Conservation (phyloP, 148 eudicot species). For the Fagopyrum esculentum region DNA sequence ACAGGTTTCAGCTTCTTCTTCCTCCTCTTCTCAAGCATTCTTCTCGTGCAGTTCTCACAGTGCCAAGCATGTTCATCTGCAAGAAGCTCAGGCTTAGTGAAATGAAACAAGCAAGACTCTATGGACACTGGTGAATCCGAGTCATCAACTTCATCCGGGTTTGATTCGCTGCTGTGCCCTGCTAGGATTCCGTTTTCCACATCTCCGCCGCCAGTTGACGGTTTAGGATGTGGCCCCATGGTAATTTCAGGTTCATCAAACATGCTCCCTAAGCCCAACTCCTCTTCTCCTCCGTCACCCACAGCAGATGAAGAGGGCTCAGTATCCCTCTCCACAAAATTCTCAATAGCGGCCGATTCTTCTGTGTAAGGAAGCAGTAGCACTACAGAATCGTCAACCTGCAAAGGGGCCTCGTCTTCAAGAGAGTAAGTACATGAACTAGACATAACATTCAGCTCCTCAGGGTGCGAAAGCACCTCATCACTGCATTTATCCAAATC, state of each 20-base stretch:
- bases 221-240: constrained; percentile 28
- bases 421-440: constrained; percentile 24
- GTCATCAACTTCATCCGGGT: constrained; percentile 85
- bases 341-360: constrained; percentile 24
- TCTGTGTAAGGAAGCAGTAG: constrained; percentile 56
- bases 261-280: constrained; percentile 53
- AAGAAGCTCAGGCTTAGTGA: constrained; percentile 70
- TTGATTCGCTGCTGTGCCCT: constrained; percentile 64
- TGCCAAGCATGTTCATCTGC: constrained; percentile 84
- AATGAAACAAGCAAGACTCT: constrained; percentile 72
- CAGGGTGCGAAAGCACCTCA: constrained; percentile 12
- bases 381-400: constrained; percentile 45
- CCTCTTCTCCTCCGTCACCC: constrained; percentile 41
- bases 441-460: constrained; percentile 20
- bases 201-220: constrained; percentile 24
- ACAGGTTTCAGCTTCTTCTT: constrained; percentile 27
- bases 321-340: constrained; percentile 22
- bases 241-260: constrained; percentile 71
- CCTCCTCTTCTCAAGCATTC: constrained; percentile 36
- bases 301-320: constrained; percentile 31
- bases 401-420: constrained; percentile 38
- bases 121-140: constrained; percentile 73
- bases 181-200: constrained; percentile 27
- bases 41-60: constrained; percentile 84
- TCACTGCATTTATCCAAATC: constrained; percentile 19